phyloP scores from a whole-genome alignment of 805 yeast genomes.

The Helenozyma baotianmanensis region DNA sequence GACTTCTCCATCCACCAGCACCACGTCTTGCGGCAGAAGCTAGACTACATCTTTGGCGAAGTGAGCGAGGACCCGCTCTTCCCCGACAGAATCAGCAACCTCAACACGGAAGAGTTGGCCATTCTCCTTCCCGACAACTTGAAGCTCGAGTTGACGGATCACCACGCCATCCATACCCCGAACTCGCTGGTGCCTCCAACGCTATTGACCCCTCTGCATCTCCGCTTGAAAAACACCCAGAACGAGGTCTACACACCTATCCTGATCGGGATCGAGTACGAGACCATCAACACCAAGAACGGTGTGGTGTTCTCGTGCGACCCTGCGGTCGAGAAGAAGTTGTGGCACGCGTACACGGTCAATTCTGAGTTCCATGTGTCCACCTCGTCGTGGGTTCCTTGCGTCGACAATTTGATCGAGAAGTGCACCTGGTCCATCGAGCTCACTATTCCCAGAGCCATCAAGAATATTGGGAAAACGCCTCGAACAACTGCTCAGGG shows the following conservation, averaged over 20 bases:
- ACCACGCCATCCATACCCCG: conserved; percentile 20
- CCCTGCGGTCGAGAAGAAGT: conserved; percentile 39
- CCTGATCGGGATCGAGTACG: conserved; percentile 63
- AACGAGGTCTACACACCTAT: conserved; percentile 61
- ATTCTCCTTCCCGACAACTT: conserved; percentile 64
- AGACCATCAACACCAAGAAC: conserved; percentile 56
- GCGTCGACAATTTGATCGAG: conserved; percentile 85
- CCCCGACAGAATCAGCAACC: conserved; percentile 14
- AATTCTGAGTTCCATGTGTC: conserved; percentile 74
- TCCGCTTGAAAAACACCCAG: conserved; percentile 31
- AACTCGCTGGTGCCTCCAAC: conserved; percentile 28
- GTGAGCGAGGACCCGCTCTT: conserved; percentile 23
- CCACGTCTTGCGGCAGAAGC: conserved; percentile 51
- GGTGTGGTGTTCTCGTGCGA: conserved; percentile 78
- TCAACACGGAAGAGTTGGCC: conserved; percentile 59
- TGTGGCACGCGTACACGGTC: conserved; percentile 84
- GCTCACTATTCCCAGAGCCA: conserved; percentile 75
- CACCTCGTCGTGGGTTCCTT: conserved; percentile 97
- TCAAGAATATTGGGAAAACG: conserved; percentile 51
- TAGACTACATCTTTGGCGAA: conserved; percentile 51
- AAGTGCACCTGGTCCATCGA: conserved; percentile 90
- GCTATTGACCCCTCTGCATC: conserved; percentile 32
- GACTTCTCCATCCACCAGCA: conserved; percentile 49
- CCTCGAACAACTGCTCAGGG: not conserved
- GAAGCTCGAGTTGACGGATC: conserved; percentile 55